Evolutionary conservation across 176 grass and related monocot species (phyloP), one percentile per base, ranked within the genome.

Genomic region (Melocanna baccifera): DNA sequence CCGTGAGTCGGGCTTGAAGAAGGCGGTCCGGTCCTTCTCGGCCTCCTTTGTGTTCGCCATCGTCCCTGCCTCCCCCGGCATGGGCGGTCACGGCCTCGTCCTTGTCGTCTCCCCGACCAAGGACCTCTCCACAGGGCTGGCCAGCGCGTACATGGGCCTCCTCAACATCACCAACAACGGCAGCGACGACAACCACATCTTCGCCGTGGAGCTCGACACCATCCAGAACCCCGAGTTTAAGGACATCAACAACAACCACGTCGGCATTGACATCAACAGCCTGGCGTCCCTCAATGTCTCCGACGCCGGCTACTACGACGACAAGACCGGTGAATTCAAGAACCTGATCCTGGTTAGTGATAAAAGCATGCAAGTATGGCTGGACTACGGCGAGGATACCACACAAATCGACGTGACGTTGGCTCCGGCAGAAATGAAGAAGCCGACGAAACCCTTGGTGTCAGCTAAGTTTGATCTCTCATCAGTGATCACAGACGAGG

Each of bases 211-310:
- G 67, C 67, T 70, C 20, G 67, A 70, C 67, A 70, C 67, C 40
- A 46, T 70, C 40, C 9, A 23, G 3, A 50, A 3, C 26, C 14
- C 71, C 15, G 15, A 70, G 13, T 45, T 70, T 8, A 13, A 19
- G 4, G 67, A 73, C 45, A 51, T 51, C 7, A 51, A 73, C 7
- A 15, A 32, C 45, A 73, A 73, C 45, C 70, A 73, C 3, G 25
- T 73, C 45, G 45, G 70, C 45, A 50, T 73, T 7, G 70, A 73
- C 70, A 73, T 73, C 67, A 70, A 70, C 16, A 70, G 22, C 40
- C 40, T 70, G 1, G 5, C 2, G 1, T 70, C 67, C 45, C 10
- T 4, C 12, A 70, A 46, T 25, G 67, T 22, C 22, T 70, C 67
- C 12, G 5, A 25, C 20, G 67, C 40, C 3, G 37, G 67, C 12